These are phyloP conservation scores for Halophytophthora polymorphica DNA, from an alignment of 352 stramenopile genomes.

Conservation along the genomic window DNA sequence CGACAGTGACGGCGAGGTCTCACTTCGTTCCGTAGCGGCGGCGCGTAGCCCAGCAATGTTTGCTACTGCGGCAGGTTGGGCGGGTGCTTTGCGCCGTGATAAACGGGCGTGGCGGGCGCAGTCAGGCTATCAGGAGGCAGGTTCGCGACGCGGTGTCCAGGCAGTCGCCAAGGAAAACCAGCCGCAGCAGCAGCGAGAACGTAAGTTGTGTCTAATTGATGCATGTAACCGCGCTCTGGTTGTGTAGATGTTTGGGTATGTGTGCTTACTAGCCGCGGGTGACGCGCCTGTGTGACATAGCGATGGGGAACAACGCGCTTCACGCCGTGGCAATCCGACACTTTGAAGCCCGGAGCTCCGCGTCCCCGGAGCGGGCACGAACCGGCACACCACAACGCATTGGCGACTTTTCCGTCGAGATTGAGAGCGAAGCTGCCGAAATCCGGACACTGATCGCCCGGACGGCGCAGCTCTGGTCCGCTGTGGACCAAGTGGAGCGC, in stretches of 20 bases:
- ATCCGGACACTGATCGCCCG: conserved; percentile 31
- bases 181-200: conserved; percentile 10
- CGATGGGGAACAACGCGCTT: not conserved
- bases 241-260: not conserved
- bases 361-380: not conserved
- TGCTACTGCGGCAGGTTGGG: not conserved
- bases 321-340: not conserved
- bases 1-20: conserved; percentile 3
- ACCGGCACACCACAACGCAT: not conserved
- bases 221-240: not conserved
- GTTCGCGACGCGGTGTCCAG: conserved; percentile 13
- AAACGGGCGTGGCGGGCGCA: conserved; percentile 7
- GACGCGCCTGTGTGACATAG: conserved; percentile 1
- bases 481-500: conserved; percentile 20
- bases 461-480: conserved; percentile 31
- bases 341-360: not conserved
- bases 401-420: conserved; percentile 23
- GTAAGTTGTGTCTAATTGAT: conserved; percentile 8
- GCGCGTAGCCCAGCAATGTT: conserved; percentile 1
- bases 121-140: conserved; percentile 12
- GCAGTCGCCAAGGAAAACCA: conserved; percentile 16
- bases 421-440: conserved; percentile 30
- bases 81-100: not conserved
- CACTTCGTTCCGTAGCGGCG: not conserved
- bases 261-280: conserved; percentile 5